phyloP scores from a whole-genome alignment of 306 rosid species.

The Rosa multiflora region DNA sequence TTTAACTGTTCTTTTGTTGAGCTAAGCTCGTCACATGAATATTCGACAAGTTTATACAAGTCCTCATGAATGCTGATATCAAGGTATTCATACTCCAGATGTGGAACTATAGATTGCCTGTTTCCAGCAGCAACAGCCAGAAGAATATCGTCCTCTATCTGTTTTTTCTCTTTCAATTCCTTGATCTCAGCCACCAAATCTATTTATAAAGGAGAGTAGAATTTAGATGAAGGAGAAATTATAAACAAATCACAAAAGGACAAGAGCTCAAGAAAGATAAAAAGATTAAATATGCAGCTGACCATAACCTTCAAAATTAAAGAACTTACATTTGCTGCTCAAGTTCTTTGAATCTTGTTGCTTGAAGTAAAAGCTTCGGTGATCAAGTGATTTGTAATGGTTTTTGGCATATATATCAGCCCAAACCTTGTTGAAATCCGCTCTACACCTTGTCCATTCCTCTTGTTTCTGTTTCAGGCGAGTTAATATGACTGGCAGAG shows the following conservation, averaged over 20 bases:
- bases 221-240: constrained; percentile 23
- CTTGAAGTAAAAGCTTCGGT: constrained; percentile 97
- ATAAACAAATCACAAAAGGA: background rate
- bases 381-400: constrained; percentile 97
- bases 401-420: constrained; percentile 95
- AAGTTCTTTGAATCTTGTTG: constrained; percentile 98
- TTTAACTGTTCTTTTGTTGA: constrained; percentile 69
- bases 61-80: constrained; percentile 80
- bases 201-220: constrained; percentile 32
- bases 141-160: constrained; percentile 77
- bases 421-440: constrained; percentile 97
- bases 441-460: constrained; percentile 92
- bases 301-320: constrained; percentile 13
- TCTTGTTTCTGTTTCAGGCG: constrained; percentile 98
- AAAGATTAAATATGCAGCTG: constrained; percentile 16
- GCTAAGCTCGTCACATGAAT: constrained; percentile 85
- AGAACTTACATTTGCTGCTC: constrained; percentile 81
- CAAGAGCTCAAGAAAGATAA: constrained; percentile 9
- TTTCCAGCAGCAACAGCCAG: constrained; percentile 82
- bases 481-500: constrained; percentile 78
- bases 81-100: constrained; percentile 73
- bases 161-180: constrained; percentile 82
- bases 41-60: constrained; percentile 75
- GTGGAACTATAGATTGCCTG: constrained; percentile 68
- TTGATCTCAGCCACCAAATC: constrained; percentile 90